These are phyloP conservation scores for Cordyceps farinosa DNA, from an alignment of 2,329 filamentous ascomycete species.

Conservation along the genomic window DNA sequence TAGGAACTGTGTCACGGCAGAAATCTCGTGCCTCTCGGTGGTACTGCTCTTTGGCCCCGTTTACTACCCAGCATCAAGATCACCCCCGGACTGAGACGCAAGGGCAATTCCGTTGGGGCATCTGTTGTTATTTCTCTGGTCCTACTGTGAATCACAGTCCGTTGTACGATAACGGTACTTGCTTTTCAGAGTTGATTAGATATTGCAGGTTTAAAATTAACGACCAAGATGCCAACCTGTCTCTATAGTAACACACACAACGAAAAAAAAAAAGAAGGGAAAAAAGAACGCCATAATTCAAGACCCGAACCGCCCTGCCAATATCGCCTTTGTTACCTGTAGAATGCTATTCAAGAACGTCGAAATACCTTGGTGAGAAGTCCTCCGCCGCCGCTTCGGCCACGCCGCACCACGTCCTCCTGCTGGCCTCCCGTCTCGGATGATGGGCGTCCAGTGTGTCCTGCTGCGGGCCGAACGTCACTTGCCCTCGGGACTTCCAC, in stretches of 20 bases:
- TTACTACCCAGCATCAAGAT: not conserved
- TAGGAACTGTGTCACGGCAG: constrained; percentile 2
- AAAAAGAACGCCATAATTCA: not conserved
- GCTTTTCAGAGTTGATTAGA: too few species aligned
- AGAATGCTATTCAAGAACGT: constrained; percentile 18
- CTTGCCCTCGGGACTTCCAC: constrained; percentile 32
- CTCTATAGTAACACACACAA: not conserved
- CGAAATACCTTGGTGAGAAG: constrained; percentile 37
- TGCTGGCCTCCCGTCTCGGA: constrained; percentile 22
- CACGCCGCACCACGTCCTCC: constrained; percentile 20
- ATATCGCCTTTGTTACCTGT: not conserved
- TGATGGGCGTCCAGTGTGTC: constrained; percentile 18
- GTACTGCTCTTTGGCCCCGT: not conserved
- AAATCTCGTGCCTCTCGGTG: constrained; percentile 8
- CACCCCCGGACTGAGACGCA: not conserved
- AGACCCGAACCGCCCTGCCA: not conserved
- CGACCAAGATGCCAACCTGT: not conserved
- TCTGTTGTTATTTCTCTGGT: not conserved
- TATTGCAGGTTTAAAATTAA: not conserved
- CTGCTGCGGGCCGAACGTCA: constrained; percentile 22
- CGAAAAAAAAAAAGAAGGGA: not conserved
- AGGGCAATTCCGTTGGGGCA: not conserved
- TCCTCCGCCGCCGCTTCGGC: constrained; percentile 28
- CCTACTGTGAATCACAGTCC: not conserved
- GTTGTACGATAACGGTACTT: not conserved